Evolutionary conservation across 805 yeast genomes (phyloP).

Genomic region (Candida mattraensis): DNA sequence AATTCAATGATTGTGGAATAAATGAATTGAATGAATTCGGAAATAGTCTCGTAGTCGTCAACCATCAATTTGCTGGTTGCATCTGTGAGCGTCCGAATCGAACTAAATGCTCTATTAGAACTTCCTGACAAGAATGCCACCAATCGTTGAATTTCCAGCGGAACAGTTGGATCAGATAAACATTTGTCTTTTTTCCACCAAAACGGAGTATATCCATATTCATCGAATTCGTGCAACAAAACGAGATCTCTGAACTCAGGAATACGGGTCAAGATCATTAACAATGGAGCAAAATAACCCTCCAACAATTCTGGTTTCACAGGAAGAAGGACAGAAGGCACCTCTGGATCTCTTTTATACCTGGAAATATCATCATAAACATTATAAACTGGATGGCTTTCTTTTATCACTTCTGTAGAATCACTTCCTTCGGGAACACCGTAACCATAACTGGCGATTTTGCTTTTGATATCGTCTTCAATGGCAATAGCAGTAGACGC

Average conservation of each 20-base stretch:
- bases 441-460: slow-evolving; percentile 23
- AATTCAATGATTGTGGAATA: slow-evolving; percentile 20
- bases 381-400: slow-evolving; percentile 16
- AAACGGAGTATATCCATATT: slow-evolving; percentile 36
- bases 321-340: slow-evolving; percentile 39
- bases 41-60: slow-evolving; percentile 30
- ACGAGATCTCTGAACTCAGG: slow-evolving; percentile 35
- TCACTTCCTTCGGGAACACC: slow-evolving; percentile 8
- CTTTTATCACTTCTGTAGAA: slow-evolving; percentile 5
- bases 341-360: slow-evolving; percentile 20
- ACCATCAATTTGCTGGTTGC: slow-evolving; percentile 29
- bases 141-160: slow-evolving; percentile 39
- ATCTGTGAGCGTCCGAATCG: slow-evolving; percentile 33
- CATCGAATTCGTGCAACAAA: slow-evolving; percentile 31
- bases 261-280: slow-evolving; percentile 40
- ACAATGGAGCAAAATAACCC: slow-evolving; percentile 41
- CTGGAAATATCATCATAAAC: slow-evolving; percentile 35
- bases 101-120: slow-evolving; percentile 40
- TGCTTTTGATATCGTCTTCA: slow-evolving; percentile 27
- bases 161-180: slow-evolving; percentile 25
- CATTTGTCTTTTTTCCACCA: slow-evolving; percentile 41
- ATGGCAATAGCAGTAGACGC: slow-evolving; percentile 20
- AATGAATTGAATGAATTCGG: slow-evolving; percentile 30
- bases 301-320: slow-evolving; percentile 34
- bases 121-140: slow-evolving; percentile 37